These are phyloP conservation scores for Penicillium mononematosum DNA, from an alignment of 495 filamentous ascomycete species.

Conservation along the genomic window DNA sequence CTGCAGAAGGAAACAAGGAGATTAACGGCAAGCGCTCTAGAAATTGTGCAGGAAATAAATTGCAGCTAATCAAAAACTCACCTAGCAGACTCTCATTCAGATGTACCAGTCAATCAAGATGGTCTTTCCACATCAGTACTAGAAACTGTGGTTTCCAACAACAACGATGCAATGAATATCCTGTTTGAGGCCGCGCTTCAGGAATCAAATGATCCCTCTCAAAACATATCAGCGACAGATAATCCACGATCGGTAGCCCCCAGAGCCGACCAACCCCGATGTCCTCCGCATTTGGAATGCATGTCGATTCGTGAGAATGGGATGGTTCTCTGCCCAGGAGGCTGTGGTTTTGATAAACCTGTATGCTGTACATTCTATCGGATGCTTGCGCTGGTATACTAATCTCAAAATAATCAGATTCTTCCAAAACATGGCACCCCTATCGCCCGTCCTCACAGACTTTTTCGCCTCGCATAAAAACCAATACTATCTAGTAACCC, in stretches of 20 bases:
- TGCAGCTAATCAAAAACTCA: too few relatives aligned
- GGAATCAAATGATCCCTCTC: background rate
- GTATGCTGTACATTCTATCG: too few relatives aligned
- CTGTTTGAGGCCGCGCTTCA: conserved; percentile 37
- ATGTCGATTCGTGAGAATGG: conserved; percentile 42
- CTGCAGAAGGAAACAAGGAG: too few relatives aligned
- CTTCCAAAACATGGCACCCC: conserved; percentile 28
- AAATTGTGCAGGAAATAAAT: too few relatives aligned
- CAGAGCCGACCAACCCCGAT: conserved; percentile 16
- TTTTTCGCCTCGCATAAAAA: conserved; percentile 36
- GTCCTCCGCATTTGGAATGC: conserved; percentile 36
- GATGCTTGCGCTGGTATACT: too few relatives aligned
- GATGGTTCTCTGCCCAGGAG: too few relatives aligned
- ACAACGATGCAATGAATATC: conserved; percentile 39
- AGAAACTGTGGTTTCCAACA: conserved; percentile 26
- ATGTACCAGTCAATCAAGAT: conserved; percentile 5
- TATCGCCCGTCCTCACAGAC: conserved; percentile 40
- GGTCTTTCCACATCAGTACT: conserved; percentile 21
- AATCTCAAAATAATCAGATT: too few relatives aligned
- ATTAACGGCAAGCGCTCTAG: too few relatives aligned
- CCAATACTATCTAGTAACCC: conserved; percentile 36
- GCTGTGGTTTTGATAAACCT: too few relatives aligned
- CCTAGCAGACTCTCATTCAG: background rate
- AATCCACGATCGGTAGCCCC: background rate
- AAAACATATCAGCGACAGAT: background rate